Conservation (phyloP, 257 asterid species). For the Verbena officinalis region DNA sequence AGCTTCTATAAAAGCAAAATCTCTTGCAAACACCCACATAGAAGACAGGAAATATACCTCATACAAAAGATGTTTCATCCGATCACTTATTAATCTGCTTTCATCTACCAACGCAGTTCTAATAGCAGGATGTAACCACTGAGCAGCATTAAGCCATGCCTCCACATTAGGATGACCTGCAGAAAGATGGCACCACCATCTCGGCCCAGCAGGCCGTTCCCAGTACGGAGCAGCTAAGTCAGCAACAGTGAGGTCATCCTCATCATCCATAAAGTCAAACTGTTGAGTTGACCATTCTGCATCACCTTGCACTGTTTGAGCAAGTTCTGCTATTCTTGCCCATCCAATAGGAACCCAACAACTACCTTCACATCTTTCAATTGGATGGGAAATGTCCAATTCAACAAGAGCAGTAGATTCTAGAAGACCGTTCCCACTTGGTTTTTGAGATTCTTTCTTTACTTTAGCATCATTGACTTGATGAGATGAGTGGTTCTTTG, state of each 20-base stretch:
- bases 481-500: constrained; percentile 38
- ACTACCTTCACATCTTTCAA: constrained; percentile 53
- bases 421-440: constrained; percentile 26
- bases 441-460: constrained; percentile 39
- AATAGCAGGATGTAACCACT: constrained; percentile 96
- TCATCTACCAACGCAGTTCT: constrained; percentile 87
- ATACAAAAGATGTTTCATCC: constrained; percentile 89
- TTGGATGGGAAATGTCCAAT: constrained; percentile 27
- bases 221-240: constrained; percentile 94
- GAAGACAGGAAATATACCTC: constrained; percentile 56
- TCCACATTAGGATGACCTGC: constrained; percentile 78
- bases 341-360: constrained; percentile 93
- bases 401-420: constrained; percentile 50
- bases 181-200: constrained; percentile 97
- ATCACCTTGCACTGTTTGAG: constrained; percentile 62
- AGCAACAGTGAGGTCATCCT: constrained; percentile 83
- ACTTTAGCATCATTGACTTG: constrained; percentile 28
- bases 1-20: too few species aligned
- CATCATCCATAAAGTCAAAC: constrained; percentile 56
- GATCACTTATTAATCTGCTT: constrained; percentile 84
- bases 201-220: constrained; percentile 92
- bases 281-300: constrained; percentile 63
- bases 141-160: constrained; percentile 78
- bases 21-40: too few species aligned
- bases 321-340: constrained; percentile 78